Evolutionary conservation across 768 basidiomycete genomes (phyloP), one percentile per base, ranked within the genome.

Genomic region (Suillus subaureus): DNA sequence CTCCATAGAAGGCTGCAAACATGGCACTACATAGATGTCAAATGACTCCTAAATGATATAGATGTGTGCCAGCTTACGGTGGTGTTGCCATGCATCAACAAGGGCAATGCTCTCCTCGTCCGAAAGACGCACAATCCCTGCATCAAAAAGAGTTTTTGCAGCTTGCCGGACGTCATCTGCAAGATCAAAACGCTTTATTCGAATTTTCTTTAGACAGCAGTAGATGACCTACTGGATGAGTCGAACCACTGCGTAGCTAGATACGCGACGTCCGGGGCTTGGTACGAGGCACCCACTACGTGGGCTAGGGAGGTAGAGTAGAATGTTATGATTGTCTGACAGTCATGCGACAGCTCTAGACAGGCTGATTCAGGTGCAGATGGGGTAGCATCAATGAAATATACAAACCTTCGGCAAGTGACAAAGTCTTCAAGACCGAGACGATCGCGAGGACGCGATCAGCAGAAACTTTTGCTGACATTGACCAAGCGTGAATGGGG

Each of bases 171-270:
- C 74, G 64, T 97, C 94, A 62, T 79, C 91, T 92, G 71, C 49
- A 68, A 61, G 65, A 31, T 55, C 23, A 54, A 52, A 39, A 56
- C 12, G 68, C 42, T 72, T 67, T 33, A 45, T 35, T 56, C 43
- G 5, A 61, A 13, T 51, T 68, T n/a, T 40, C 12, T 68, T 18
- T 6, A 37, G 6, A 37, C 31, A 21, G 18, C 21, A 51, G 23
- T 18, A 61, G 51, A 0, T 4, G 49, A 69, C 86, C 64, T 73
- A 96, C 94, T 82, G 3, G 88, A 87, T 9, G 87, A 80, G 70
- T 90, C 87, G 40, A 96, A 86, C 89, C 95, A 97, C 69, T 84
- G 84, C 21, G 79, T 80, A 9, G 91, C 93, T 52, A 97, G 82
- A 70, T 85, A 89, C 2, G 87, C 83, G 6, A 97, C 80, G 66